phyloP scores from a whole-genome alignment of 2,329 filamentous ascomycete species.

The Teratosphaeria zuluensis region DNA sequence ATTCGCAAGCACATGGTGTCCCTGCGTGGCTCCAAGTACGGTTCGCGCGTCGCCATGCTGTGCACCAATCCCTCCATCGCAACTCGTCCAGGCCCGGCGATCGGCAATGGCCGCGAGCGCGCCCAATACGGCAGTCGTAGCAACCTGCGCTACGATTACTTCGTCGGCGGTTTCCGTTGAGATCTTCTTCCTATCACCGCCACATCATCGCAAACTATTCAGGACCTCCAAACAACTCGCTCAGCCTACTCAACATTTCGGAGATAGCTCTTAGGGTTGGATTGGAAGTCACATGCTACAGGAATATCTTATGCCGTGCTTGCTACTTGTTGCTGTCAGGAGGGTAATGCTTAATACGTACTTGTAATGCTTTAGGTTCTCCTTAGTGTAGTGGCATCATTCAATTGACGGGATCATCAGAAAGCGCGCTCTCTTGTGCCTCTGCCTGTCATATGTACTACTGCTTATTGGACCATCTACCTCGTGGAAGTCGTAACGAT shows the following conservation, averaged over 20 bases:
- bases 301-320: neutral
- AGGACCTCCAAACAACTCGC: neutral
- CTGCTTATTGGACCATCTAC: too few species aligned
- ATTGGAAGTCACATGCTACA: neutral
- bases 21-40: slow-evolving; percentile 94
- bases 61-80: slow-evolving; percentile 89
- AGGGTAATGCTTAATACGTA: slow-evolving; percentile 3
- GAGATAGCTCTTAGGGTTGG: neutral
- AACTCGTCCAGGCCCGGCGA: slow-evolving; percentile 78
- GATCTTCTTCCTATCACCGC: neutral
- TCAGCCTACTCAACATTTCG: neutral
- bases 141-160: slow-evolving; percentile 14
- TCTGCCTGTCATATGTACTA: too few species aligned
- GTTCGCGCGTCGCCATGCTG: slow-evolving; percentile 95
- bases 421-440: neutral
- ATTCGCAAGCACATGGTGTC: slow-evolving; percentile 99
- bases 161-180: slow-evolving; percentile 3
- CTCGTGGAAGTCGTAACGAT: too few species aligned
- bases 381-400: neutral
- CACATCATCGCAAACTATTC: neutral
- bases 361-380: slow-evolving; percentile 1
- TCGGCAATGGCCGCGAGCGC: slow-evolving; percentile 36
- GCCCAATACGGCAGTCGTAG: neutral
- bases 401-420: neutral
- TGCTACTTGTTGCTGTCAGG: neutral